Evolutionary conservation across 148 eudicot genomes (phyloP).

Genomic region (Silene conica): DNA sequence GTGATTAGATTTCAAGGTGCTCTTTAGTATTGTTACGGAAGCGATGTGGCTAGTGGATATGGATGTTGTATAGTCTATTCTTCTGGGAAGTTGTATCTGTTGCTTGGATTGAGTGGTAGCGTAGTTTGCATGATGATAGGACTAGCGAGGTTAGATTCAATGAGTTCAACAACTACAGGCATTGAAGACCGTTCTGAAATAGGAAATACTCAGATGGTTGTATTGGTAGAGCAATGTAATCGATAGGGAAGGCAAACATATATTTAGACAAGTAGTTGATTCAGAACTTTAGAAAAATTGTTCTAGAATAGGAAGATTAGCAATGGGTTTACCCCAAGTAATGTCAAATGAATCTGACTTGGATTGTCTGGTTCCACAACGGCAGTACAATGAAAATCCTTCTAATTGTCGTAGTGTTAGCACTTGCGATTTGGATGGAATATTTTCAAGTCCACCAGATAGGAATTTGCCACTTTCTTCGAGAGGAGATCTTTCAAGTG

Average conservation of each 20-base stretch:
- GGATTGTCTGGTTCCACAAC: constrained; percentile 20
- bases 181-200: constrained; percentile 8
- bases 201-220: constrained; percentile 1
- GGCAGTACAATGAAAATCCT: constrained; percentile 26
- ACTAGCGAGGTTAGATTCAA: background rate
- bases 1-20: constrained; percentile 24
- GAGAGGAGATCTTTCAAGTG: constrained; percentile 25
- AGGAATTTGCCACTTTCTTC: constrained; percentile 31
- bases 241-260: background rate
- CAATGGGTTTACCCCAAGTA: constrained; percentile 74
- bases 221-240: background rate
- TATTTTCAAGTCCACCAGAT: constrained; percentile 8
- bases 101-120: background rate
- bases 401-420: constrained; percentile 27
- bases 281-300: constrained; percentile 7
- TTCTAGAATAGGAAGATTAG: constrained; percentile 16
- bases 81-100: constrained; percentile 12
- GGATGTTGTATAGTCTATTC: background rate
- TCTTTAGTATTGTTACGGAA: constrained; percentile 11
- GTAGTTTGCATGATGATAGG: background rate
- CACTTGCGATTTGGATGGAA: constrained; percentile 34
- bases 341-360: constrained; percentile 35
- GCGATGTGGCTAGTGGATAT: constrained; percentile 15
- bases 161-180: constrained; percentile 2
- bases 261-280: background rate